Base-by-base conservation (phyloP, 2,329 filamentous ascomycete genomes). In the Xylariaceae sp. region DNA sequence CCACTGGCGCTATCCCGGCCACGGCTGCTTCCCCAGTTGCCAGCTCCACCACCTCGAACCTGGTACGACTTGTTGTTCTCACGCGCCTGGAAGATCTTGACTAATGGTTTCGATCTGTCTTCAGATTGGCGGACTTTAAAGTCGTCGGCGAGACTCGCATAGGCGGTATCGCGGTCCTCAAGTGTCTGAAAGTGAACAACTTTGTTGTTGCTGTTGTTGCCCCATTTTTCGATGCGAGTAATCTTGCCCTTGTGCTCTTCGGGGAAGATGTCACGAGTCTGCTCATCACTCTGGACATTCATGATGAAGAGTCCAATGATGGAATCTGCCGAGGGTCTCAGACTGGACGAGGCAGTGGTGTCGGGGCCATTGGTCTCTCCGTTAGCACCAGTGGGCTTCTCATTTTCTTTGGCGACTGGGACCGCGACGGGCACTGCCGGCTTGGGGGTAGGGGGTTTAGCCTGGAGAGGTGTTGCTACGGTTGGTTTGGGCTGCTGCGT, bases 271-370 rank as follows among this genome's bases (percentile, higher is more conserved):
- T 89, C 85, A 54, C 87, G 86, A 39, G 89, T 87, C 57, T 91
- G 88, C 34, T 96, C 89, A 61, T 92, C 89, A 51, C 82, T 87
- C 65, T 85, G 88, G 27, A 91, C 85, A 66, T 91, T 91, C 74
- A 88, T 89, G 57, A 99, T 85, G 71, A 96, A 99, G 26, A 99
- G 81, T 47, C 89, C 92, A 65, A 90, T 86, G 63, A 87, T 89
- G 62, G 81, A 83, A 66, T 90, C 80, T 19, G 79, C 73, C 44
- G 77, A 67, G 37, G 74, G 80, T 68, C 88, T 86, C 31, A 80
- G 74, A 5, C 80, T 80, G 12, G 83, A 79, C 1, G 83, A 82
- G n/a, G 78, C 72, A 2, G 75, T 72, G 9, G 79, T 73, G 45
- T 83, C 81, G 3, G 78, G 70, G 9, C 73, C 75, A 55, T 78